phyloP scores from a whole-genome alignment of 495 filamentous ascomycete species.

The Xylaria venustula region DNA sequence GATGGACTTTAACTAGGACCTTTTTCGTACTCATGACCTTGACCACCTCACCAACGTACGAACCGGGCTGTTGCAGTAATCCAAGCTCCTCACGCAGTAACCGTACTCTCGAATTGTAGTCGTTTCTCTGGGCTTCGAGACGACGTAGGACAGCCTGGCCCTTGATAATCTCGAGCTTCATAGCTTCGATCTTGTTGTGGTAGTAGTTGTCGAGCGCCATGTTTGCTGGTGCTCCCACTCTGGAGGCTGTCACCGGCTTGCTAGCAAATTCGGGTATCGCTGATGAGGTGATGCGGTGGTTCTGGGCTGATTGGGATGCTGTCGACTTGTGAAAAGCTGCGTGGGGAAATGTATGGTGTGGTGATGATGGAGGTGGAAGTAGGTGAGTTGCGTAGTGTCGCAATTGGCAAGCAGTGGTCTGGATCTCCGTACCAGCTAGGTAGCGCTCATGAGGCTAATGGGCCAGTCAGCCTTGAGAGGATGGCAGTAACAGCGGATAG shows the following conservation, averaged over 20 bases:
- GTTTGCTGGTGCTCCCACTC: slow-evolving; percentile 39
- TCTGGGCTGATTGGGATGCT: not conserved
- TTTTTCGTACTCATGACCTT: slow-evolving; percentile 99
- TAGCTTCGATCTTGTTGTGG: slow-evolving; percentile 98
- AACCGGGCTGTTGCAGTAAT: slow-evolving; percentile 93
- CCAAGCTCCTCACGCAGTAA: slow-evolving; percentile 94
- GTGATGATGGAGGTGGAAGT: not conserved
- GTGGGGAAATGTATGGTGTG: not conserved
- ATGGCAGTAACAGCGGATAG: not conserved
- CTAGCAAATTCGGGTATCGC: not conserved
- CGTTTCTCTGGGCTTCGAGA: slow-evolving; percentile 97
- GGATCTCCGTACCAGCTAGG: not conserved
- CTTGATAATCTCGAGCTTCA: slow-evolving; percentile 99
- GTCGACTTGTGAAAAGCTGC: not conserved
- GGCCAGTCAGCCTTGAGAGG: slow-evolving; percentile 10
- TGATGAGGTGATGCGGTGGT: not conserved
- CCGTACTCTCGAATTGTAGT: slow-evolving; percentile 98
- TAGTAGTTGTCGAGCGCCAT: slow-evolving; percentile 99
- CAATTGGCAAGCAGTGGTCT: not conserved
- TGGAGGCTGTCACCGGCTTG: slow-evolving; percentile 7
- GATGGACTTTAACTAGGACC: slow-evolving; percentile 97
- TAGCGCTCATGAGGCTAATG: slow-evolving; percentile 15
- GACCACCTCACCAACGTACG: slow-evolving; percentile 97
- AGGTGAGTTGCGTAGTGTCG: not conserved
- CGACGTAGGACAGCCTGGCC: slow-evolving; percentile 92